Conservation (phyloP, 352 stramenopile species). For the Phytophthora citrophthora region DNA sequence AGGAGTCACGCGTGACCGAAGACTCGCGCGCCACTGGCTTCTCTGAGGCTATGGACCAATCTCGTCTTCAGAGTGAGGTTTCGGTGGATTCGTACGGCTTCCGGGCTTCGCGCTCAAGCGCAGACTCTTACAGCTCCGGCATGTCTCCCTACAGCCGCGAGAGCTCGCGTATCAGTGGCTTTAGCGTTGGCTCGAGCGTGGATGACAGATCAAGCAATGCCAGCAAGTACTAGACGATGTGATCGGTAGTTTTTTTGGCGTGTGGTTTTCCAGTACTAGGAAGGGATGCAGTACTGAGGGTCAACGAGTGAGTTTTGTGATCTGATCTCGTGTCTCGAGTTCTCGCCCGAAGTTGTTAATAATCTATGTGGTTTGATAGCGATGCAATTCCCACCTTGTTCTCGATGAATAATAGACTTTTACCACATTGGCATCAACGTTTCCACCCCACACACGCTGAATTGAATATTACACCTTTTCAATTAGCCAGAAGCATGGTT, state of each 20-base stretch:
- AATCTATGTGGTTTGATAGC: constrained; percentile 30
- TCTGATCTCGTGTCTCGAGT: constrained; percentile 25
- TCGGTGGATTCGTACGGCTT: constrained; percentile 79
- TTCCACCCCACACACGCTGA: background rate
- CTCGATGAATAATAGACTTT: constrained; percentile 3
- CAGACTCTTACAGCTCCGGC: constrained; percentile 74
- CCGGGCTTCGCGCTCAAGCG: constrained; percentile 56
- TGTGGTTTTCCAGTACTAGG: constrained; percentile 26
- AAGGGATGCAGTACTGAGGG: constrained; percentile 18
- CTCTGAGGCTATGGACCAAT: constrained; percentile 47
- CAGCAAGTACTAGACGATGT: constrained; percentile 35
- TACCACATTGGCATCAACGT: background rate
- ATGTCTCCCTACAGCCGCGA: constrained; percentile 66
- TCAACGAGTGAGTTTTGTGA: constrained; percentile 34
- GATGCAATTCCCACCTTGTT: constrained; percentile 6
- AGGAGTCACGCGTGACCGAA: constrained; percentile 30
- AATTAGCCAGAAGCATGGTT: constrained; percentile 9
- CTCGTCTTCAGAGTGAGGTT: constrained; percentile 63
- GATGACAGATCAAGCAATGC: constrained; percentile 36
- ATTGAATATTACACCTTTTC: constrained; percentile 11
- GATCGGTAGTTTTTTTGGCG: constrained; percentile 27
- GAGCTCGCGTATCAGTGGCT: constrained; percentile 69
- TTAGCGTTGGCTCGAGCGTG: constrained; percentile 49
- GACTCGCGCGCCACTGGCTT: constrained; percentile 42
- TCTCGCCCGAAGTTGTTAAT: constrained; percentile 19